A percentile compares a stretch with the other conserved stretches of the same genome.
Conservation (phyloP, 495 filamentous ascomycete species). For the Terfezia claveryi region DNA sequence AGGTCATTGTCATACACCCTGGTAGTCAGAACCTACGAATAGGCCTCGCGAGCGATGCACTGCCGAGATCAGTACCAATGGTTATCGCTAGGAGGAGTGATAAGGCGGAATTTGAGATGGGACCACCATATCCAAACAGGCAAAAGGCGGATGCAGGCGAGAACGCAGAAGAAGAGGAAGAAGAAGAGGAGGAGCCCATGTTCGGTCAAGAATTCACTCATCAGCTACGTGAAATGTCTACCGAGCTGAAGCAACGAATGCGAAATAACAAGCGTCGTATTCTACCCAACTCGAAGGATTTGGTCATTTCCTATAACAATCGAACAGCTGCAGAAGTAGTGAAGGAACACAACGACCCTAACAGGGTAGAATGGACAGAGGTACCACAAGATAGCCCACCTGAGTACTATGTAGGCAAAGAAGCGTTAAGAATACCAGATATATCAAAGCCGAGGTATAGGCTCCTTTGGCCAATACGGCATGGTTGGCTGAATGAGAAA, state of each 20-base stretch:
- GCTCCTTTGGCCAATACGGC: constrained; percentile 70
- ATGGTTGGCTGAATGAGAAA: constrained; percentile 72
- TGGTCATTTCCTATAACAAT: constrained; percentile 80
- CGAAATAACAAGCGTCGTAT: constrained; percentile 78
- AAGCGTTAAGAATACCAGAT: constrained; percentile 69
- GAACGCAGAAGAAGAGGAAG: constrained; percentile 20
- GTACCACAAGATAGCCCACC: constrained; percentile 33
- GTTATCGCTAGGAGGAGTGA: constrained; percentile 56
- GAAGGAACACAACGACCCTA: constrained; percentile 76
- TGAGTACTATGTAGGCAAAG: constrained; percentile 56
- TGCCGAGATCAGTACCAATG: constrained; percentile 89
- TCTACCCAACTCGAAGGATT: constrained; percentile 82
- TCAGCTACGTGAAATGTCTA: constrained; percentile 58
- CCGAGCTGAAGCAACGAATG: constrained; percentile 75
- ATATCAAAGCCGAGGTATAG: constrained; percentile 75
- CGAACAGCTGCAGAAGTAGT: constrained; percentile 62
- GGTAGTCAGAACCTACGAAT: constrained; percentile 94
- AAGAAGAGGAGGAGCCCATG: constrained; percentile 40
- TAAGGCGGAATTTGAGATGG: constrained; percentile 62
- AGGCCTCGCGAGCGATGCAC: constrained; percentile 76
- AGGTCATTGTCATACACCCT: constrained; percentile 88
- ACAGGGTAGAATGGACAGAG: constrained; percentile 90
- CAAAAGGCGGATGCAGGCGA: constrained; percentile 45
- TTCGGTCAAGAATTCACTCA: constrained; percentile 70
- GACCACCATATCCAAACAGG: constrained; percentile 73